These are phyloP conservation scores for Xylaria sp. DNA, from an alignment of 2,329 filamentous ascomycete species.

Conservation along the genomic window DNA sequence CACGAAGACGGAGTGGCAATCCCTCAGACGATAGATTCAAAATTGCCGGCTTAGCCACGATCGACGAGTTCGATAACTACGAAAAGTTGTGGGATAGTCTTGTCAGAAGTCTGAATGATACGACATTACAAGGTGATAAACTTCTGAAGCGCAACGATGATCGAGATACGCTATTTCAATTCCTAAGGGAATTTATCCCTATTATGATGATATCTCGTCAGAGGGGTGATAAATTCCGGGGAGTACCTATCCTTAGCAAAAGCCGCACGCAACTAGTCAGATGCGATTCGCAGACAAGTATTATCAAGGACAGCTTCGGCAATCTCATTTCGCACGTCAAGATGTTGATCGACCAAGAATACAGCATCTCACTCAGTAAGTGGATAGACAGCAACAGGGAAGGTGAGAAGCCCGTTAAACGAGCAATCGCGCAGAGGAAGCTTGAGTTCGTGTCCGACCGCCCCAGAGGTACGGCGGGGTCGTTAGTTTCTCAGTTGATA, in stretches of 20 bases:
- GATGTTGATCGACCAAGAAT: not conserved
- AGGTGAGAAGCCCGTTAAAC: not conserved
- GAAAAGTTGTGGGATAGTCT: conserved; percentile 2
- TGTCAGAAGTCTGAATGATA: not conserved
- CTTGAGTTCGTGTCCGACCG: not conserved
- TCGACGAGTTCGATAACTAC: not conserved
- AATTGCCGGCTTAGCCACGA: not conserved
- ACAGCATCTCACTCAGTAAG: not conserved
- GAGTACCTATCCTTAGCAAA: not conserved
- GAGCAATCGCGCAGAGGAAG: not conserved
- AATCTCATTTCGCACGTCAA: not conserved
- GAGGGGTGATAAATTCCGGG: conserved; percentile 7
- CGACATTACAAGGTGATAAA: not conserved
- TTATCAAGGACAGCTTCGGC: not conserved
- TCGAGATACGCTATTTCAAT: not conserved
- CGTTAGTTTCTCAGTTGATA: not conserved
- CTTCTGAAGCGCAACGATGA: not conserved
- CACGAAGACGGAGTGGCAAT: no score
- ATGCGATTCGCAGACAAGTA: not conserved
- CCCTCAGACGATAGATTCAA: not conserved
- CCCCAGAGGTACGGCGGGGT: not conserved
- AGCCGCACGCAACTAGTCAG: not conserved
- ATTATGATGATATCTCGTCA: conserved; percentile 14
- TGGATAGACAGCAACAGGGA: not conserved
- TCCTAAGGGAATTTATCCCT: conserved; percentile 5